Conservation (phyloP, 768 basidiomycete species). For the Russula emetica region DNA sequence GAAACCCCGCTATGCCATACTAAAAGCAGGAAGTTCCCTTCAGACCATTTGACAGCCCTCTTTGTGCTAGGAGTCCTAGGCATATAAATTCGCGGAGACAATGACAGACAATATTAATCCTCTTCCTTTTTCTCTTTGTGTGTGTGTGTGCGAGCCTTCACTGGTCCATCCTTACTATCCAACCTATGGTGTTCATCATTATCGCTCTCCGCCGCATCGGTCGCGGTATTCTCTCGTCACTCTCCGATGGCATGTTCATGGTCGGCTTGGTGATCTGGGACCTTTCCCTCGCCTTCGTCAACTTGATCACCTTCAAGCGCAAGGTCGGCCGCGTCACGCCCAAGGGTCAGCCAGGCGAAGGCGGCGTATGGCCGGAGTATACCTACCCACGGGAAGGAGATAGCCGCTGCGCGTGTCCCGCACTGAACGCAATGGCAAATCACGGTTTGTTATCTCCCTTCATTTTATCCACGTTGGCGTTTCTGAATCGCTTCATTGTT, state of each 20-base stretch:
- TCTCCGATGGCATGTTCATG: slow-evolving; percentile 16
- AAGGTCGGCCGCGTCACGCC: slow-evolving; percentile 54
- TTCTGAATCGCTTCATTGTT: background rate
- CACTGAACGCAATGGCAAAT: slow-evolving; percentile 76
- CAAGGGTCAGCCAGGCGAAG: slow-evolving; percentile 50
- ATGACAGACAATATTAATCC: background rate
- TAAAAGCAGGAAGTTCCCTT: background rate
- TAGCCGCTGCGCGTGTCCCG: slow-evolving; percentile 70
- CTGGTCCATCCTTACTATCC: background rate
- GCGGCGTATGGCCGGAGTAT: slow-evolving; percentile 67
- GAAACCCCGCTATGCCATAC: no score
- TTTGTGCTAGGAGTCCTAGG: background rate
- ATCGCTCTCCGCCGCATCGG: slow-evolving; percentile 23
- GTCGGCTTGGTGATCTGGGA: slow-evolving; percentile 48
- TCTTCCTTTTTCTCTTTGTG: background rate
- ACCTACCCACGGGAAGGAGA: slow-evolving; percentile 54
- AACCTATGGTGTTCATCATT: slow-evolving; percentile 16
- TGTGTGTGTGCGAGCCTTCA: background rate
- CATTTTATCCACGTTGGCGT: background rate
- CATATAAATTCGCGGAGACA: slow-evolving; percentile 1
- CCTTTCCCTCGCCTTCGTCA: slow-evolving; percentile 45
- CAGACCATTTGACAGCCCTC: background rate
- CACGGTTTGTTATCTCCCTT: slow-evolving; percentile 50
- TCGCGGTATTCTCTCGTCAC: slow-evolving; percentile 5
- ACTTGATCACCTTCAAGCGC: slow-evolving; percentile 48